Evolutionary conservation across 805 yeast genomes (phyloP), one percentile per base, ranked within the genome.

Genomic region (Ogataea naganishii): DNA sequence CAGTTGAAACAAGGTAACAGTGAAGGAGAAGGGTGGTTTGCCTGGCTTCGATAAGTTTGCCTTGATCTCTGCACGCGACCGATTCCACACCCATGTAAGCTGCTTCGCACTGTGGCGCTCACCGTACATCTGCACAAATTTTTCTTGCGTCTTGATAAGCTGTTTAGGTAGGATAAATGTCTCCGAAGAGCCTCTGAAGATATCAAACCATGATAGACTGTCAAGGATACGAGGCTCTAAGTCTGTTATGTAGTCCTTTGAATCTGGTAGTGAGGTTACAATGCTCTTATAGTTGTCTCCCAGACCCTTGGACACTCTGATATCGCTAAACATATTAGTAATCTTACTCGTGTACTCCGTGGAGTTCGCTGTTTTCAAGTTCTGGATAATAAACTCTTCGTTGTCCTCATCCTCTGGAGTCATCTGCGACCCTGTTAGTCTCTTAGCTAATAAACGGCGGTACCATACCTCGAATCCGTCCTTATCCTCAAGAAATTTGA

Each of bases 391-490:
- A 34, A 72, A 59, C 41, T 84, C 89, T 59, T 92, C 99, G 39
- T 75, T 71, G 40, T 80, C 89, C 34, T 83, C 94, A 20, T 85
- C 78, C 26, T 82, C 78, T 3, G 95, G 80, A 13, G 92, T 75
- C 43, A 86, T 81, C 49, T 81, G 80, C n/a, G 52, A 45, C 25
- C 49, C 44, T 46, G 92, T 88, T 43, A 92, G 69, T 51, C 99
- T 73, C 51, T 80, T 82, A 8, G 97, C 89, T 44, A 92, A 68
- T 49, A 80, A 64, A 39, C 96, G 74, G 55, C 96, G 76, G 57
- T 92, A 92, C 61, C 83, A 81, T 37, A 79, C 80, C 60, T 92
- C 97, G 58, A 92, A 94, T 24, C 92, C 83, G 61, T 94, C 97
- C 54, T 86, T 88, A 53, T 92, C 97, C 25, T 83, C 86, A 35